Percentiles rank a stretch among this genome's conserved stretches.
Conservation (phyloP, 148 eudicot species). For the Pharnaceum exiguum region DNA sequence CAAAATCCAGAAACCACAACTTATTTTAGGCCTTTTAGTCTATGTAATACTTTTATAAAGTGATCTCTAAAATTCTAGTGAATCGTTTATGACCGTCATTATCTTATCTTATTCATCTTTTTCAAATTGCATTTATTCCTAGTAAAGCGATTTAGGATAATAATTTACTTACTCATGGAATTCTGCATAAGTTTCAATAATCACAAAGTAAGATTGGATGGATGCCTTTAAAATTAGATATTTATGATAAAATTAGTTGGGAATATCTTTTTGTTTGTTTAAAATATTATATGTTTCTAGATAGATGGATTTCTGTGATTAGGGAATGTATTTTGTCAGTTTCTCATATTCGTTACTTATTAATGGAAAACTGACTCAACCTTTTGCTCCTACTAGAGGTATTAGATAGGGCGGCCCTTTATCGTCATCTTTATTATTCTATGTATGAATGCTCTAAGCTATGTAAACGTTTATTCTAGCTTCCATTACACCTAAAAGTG, state of each 20-base stretch:
- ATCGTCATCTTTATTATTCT: neutral
- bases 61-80: neutral
- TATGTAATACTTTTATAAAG: neutral
- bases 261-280: neutral
- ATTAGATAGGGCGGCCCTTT: neutral
- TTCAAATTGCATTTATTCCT: neutral
- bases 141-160: neutral
- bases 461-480: neutral
- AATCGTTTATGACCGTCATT: neutral
- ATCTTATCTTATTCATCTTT: neutral
- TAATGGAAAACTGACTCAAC: neutral
- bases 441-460: neutral
- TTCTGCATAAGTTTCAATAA: neutral
- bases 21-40: neutral
- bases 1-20: neutral
- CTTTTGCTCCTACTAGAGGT: neutral
- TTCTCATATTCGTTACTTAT: neutral
- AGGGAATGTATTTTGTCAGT: neutral
- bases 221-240: neutral
- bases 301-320: neutral
- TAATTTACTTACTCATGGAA: neutral
- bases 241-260: neutral
- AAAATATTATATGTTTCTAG: neutral
- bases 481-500: neutral
- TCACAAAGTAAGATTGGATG: neutral